Percentiles rank a stretch among this genome's conserved stretches.
Evolutionary conservation across 2,329 filamentous ascomycete species (phyloP).

Genomic region (Epichloe gansuensis): DNA sequence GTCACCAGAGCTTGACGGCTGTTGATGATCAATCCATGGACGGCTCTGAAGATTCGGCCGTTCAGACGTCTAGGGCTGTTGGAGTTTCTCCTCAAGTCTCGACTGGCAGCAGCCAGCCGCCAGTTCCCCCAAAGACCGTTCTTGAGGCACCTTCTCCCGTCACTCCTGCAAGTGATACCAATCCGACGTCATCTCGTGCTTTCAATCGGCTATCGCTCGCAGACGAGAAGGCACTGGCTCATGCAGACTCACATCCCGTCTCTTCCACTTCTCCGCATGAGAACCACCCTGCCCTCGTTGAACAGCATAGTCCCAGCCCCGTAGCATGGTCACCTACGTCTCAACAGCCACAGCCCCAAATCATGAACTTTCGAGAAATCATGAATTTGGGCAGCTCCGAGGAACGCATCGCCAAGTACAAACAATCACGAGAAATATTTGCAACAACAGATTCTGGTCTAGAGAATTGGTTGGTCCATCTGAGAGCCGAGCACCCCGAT

Average conservation of each 20-base stretch:
- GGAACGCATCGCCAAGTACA: constrained; percentile 62
- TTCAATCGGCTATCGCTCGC: constrained; percentile 25
- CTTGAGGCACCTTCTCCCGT: constrained; percentile 31
- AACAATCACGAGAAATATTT: constrained; percentile 58
- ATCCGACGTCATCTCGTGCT: constrained; percentile 11
- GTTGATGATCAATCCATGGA: neutral
- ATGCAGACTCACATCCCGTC: constrained; percentile 20
- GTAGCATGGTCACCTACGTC: constrained; percentile 3
- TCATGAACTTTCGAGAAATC: constrained; percentile 63
- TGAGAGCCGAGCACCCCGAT: constrained; percentile 35
- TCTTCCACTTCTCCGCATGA: constrained; percentile 25
- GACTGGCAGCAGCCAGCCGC: neutral
- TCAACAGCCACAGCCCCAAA: constrained; percentile 12
- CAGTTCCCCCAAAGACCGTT: constrained; percentile 5
- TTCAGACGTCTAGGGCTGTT: neutral
- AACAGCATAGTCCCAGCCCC: neutral
- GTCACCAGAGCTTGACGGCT: neutral
- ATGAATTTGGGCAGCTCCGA: constrained; percentile 49
- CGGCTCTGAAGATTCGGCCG: neutral
- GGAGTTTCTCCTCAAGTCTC: neutral
- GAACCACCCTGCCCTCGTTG: constrained; percentile 22
- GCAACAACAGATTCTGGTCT: constrained; percentile 63
- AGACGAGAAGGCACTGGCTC: constrained; percentile 31
- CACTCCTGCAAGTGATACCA: constrained; percentile 24
- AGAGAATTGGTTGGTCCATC: constrained; percentile 38